A percentile compares a stretch with the other conserved stretches of the same genome.
Conservation (phyloP, 2,329 filamentous ascomycete genomes). For the Neopestalotiopsis sp. region DNA sequence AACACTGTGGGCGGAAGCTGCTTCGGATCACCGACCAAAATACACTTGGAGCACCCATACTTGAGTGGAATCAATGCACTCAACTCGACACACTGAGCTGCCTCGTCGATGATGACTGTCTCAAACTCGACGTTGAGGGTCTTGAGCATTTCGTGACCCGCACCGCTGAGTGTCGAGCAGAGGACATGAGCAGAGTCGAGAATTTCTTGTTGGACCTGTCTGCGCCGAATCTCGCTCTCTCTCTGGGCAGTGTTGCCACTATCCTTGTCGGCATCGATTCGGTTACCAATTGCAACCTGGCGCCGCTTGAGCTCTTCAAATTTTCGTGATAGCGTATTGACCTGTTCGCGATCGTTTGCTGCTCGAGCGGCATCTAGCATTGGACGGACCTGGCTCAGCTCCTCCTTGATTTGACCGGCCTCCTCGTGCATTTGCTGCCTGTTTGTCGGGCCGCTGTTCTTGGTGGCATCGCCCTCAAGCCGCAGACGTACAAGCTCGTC, state of each 20-base stretch:
- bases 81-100: constrained; percentile 96
- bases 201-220: constrained; percentile 87
- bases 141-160: constrained; percentile 97
- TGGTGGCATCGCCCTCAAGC: constrained; percentile 59
- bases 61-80: constrained; percentile 96
- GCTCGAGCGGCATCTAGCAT: constrained; percentile 72
- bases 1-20: constrained; percentile 95
- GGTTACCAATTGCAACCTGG: constrained; percentile 76
- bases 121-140: constrained; percentile 95
- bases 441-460: constrained; percentile 60
- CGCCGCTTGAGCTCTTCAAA: constrained; percentile 80
- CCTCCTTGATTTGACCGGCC: constrained; percentile 74
- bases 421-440: constrained; percentile 68
- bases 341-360: constrained; percentile 51
- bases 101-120: constrained; percentile 97
- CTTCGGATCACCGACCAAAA: constrained; percentile 96
- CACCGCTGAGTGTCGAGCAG: constrained; percentile 93
- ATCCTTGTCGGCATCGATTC: constrained; percentile 88
- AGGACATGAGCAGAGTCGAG: constrained; percentile 90
- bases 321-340: constrained; percentile 71
- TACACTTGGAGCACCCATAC: constrained; percentile 95
- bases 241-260: constrained; percentile 81
- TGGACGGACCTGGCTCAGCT: constrained; percentile 73
- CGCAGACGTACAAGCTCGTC: constrained; percentile 86
- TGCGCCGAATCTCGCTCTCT: constrained; percentile 84